A percentile compares a stretch with the other conserved stretches of the same genome.
Conservation (phyloP, 1,139 yeast species). For the Yamadazyma friedrichii region DNA sequence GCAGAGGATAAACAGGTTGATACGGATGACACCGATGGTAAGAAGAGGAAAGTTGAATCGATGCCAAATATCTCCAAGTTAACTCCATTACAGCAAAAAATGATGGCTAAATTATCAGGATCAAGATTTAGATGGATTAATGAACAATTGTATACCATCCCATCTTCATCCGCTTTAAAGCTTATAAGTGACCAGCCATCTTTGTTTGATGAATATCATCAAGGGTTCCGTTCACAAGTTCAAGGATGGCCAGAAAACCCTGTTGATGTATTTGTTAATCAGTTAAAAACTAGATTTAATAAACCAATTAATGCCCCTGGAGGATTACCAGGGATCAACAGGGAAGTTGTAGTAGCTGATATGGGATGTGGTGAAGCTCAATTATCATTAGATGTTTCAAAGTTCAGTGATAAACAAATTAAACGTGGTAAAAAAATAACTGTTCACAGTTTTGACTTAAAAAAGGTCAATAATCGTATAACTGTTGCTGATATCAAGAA, state of each 20-base stretch:
- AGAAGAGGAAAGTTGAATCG: background rate
- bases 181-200: slow-evolving; percentile 80
- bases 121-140: slow-evolving; percentile 97
- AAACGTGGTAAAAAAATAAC: slow-evolving; percentile 46
- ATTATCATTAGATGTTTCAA: slow-evolving; percentile 63
- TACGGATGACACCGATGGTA: background rate
- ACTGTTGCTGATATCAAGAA: slow-evolving; percentile 93
- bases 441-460: slow-evolving; percentile 88
- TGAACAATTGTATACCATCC: slow-evolving; percentile 85
- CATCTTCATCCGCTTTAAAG: slow-evolving; percentile 73
- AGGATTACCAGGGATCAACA: slow-evolving; percentile 73
- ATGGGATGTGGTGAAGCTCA: slow-evolving; percentile 99
- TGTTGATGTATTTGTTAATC: slow-evolving; percentile 79
- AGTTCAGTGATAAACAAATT: slow-evolving; percentile 41
- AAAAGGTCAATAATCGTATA: slow-evolving; percentile 80
- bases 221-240: slow-evolving; percentile 92
- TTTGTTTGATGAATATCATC: slow-evolving; percentile 90
- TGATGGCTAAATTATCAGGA: slow-evolving; percentile 93
- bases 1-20: background rate
- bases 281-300: slow-evolving; percentile 57
- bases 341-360: slow-evolving; percentile 78
- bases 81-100: slow-evolving; percentile 91
- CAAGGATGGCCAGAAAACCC: slow-evolving; percentile 99
- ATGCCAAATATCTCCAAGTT: slow-evolving; percentile 35
- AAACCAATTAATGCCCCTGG: slow-evolving; percentile 91